phyloP scores from a whole-genome alignment of 306 rosid genomes.

The Canavalia gladiata region DNA sequence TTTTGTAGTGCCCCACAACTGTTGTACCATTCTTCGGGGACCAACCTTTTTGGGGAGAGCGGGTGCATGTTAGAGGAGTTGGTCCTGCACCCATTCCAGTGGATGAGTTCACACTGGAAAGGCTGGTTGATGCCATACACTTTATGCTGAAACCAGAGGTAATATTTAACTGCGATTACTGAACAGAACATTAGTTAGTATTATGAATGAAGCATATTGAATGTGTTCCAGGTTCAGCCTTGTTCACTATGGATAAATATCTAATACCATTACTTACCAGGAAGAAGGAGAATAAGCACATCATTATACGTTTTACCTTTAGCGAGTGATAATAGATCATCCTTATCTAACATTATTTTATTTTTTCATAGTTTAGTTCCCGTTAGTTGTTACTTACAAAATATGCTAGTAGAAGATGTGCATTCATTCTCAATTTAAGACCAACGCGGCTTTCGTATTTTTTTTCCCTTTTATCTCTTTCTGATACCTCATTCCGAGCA shows the following conservation, averaged over 20 bases:
- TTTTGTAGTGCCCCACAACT: slow-evolving; percentile 88
- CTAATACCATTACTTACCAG: slow-evolving; percentile 24
- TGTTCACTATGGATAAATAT: slow-evolving; percentile 12
- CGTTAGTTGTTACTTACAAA: background rate
- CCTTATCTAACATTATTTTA: background rate
- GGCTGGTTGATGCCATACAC: slow-evolving; percentile 77
- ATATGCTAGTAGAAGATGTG: slow-evolving; percentile 11
- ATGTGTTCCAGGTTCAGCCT: slow-evolving; percentile 23
- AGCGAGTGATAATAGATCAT: background rate
- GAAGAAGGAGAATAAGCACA: background rate
- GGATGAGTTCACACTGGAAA: slow-evolving; percentile 70
- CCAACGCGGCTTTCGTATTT: background rate
- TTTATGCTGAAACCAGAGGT: slow-evolving; percentile 91
- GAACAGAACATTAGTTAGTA: slow-evolving; percentile 18
- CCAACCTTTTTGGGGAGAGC: slow-evolving; percentile 96
- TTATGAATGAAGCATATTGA: slow-evolving; percentile 16
- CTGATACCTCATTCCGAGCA: slow-evolving; percentile 9
- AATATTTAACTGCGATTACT: slow-evolving; percentile 36
- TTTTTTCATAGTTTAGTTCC: too few species aligned
- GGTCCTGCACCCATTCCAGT: slow-evolving; percentile 92
- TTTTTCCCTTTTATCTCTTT: background rate
- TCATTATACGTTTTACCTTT: background rate
- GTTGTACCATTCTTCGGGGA: slow-evolving; percentile 95
- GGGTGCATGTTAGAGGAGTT: slow-evolving; percentile 84
- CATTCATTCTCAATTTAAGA: slow-evolving; percentile 23